A percentile compares a stretch with the other conserved stretches of the same genome.
These are phyloP conservation scores for Alternaria arborescens DNA, from an alignment of 2,329 filamentous ascomycete species.

Conservation along the genomic window DNA sequence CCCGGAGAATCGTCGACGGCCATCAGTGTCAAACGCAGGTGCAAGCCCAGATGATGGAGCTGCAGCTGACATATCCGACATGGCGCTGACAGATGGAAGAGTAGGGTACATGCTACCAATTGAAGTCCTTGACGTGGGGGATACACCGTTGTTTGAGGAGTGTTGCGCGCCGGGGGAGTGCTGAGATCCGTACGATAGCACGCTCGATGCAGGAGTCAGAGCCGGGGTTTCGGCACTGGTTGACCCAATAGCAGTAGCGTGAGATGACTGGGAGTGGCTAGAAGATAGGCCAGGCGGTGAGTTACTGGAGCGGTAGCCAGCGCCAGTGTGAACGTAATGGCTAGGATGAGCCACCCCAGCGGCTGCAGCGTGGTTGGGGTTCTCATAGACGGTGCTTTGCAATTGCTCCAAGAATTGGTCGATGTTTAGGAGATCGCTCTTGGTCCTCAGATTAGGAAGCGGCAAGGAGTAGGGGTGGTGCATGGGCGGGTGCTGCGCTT, in stretches of 20 bases:
- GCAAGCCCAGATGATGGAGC: constrained; percentile 75
- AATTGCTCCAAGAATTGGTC: constrained; percentile 96
- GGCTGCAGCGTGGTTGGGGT: constrained; percentile 79
- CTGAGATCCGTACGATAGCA: constrained; percentile 78
- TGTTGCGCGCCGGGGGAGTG: constrained; percentile 76
- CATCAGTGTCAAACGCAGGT: constrained; percentile 67
- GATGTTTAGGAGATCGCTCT: constrained; percentile 91
- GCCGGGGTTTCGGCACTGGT: constrained; percentile 71
- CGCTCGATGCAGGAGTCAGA: constrained; percentile 77
- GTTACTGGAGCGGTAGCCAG: constrained; percentile 65
- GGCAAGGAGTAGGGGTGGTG: constrained; percentile 87
- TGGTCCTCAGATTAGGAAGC: constrained; percentile 88
- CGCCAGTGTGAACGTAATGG: constrained; percentile 67
- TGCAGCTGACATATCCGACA: constrained; percentile 68
- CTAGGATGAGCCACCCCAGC: constrained; percentile 80
- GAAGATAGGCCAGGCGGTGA: constrained; percentile 59
- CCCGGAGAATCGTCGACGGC: constrained; percentile 68
- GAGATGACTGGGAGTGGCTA: constrained; percentile 61
- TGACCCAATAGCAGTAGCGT: constrained; percentile 54
- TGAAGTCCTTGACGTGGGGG: constrained; percentile 66
- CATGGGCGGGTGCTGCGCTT: constrained; percentile 68
- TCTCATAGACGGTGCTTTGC: constrained; percentile 95
- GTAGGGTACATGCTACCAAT: constrained; percentile 75
- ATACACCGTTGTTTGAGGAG: constrained; percentile 62
- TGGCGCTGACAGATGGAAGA: constrained; percentile 74